Evolutionary conservation across 371 early-diverging fungal genomes (phyloP).

Genomic region (Nematocida ironsii): DNA sequence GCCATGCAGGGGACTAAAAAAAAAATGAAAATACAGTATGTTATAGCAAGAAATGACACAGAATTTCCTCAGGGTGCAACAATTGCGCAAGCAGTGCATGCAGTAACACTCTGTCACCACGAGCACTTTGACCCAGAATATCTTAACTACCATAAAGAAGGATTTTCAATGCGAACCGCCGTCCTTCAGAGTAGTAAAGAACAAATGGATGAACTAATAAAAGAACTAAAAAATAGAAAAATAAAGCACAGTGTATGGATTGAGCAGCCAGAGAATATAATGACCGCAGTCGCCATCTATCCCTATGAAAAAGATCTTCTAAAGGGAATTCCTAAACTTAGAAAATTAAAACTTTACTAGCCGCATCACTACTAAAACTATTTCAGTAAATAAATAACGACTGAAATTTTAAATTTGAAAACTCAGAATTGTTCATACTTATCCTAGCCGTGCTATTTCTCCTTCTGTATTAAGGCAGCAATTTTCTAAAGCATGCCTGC

Average conservation of each 20-base stretch:
- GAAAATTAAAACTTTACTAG: constrained; percentile 5
- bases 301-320: constrained; percentile 39
- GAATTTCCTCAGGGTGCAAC: constrained; percentile 59
- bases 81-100: constrained; percentile 67
- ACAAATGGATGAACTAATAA: constrained; percentile 41
- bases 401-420: too few species aligned
- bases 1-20: constrained; percentile 58
- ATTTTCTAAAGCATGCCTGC: too few species aligned
- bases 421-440: too few species aligned
- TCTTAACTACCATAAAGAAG: constrained; percentile 42
- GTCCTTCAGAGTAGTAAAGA: constrained; percentile 57
- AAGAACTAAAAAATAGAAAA: constrained; percentile 10
- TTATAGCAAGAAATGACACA: constrained; percentile 60
- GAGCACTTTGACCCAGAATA: constrained; percentile 26
- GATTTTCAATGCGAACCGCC: constrained; percentile 56
- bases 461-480: too few species aligned
- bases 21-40: constrained; percentile 60
- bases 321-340: neutral
- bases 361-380: neutral
- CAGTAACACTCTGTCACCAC: constrained; percentile 39
- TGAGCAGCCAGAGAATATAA: constrained; percentile 67
- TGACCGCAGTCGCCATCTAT: constrained; percentile 56
- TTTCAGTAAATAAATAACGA: too few species aligned
- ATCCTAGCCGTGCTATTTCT: too few species aligned
- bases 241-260: constrained; percentile 61